Evolutionary conservation across 805 yeast species (phyloP).

Genomic region (Candida pini): DNA sequence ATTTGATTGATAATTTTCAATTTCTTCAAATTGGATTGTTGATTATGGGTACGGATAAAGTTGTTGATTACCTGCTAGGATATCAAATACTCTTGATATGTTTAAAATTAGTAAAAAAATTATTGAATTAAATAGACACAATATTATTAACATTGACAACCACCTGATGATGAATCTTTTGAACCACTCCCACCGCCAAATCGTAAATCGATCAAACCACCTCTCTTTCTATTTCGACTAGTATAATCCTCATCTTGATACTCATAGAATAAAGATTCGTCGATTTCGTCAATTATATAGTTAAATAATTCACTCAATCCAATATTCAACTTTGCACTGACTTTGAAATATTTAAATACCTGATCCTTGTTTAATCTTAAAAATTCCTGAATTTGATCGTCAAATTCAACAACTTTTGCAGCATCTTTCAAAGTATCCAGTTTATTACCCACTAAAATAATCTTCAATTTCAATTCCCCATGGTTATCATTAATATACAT

Average conservation of each 20-base stretch:
- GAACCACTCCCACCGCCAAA: no score
- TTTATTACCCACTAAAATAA: slow-evolving; percentile 77
- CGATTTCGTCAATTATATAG: slow-evolving; percentile 24
- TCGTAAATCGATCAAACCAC: slow-evolving; percentile 23
- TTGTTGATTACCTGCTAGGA: no score
- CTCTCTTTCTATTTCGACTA: slow-evolving; percentile 5
- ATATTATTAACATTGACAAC: slow-evolving; percentile 18
- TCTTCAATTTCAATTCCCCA: slow-evolving; percentile 23
- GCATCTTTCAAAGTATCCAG: slow-evolving; percentile 45
- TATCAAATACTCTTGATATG: no score
- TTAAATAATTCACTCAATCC: slow-evolving; percentile 48
- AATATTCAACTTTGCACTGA: slow-evolving; percentile 69
- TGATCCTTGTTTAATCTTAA: slow-evolving; percentile 17
- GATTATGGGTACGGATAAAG: no score
- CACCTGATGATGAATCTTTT: no score
- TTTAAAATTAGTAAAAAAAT: no score
- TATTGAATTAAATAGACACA: no score
- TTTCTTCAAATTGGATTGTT: slow-evolving; percentile 6
- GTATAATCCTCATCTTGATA: slow-evolving; percentile 12
- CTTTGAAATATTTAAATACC: slow-evolving; percentile 29
- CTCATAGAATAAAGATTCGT: slow-evolving; percentile 22
- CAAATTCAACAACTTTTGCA: slow-evolving; percentile 7
- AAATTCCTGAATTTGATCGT: slow-evolving; percentile 17
- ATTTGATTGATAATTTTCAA: slow-evolving; percentile 4
- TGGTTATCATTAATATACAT: slow-evolving; percentile 22